phyloP scores from a whole-genome alignment of 371 early-diverging fungal species.

The Mortierella sp. region DNA sequence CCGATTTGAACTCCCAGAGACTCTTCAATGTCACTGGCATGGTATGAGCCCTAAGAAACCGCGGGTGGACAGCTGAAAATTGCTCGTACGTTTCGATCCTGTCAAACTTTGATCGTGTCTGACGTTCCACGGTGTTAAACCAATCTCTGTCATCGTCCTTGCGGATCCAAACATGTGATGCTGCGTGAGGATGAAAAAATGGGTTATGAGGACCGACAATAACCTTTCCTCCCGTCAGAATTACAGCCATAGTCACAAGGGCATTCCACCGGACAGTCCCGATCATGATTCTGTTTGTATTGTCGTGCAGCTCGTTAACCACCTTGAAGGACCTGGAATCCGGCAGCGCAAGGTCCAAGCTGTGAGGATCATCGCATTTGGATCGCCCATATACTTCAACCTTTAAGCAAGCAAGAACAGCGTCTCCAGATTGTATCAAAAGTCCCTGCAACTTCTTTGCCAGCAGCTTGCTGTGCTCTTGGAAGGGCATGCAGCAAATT shows the following conservation, averaged over 20 bases:
- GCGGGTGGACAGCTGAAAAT: constrained; percentile 6
- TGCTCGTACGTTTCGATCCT: not conserved
- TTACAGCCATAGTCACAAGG: not conserved
- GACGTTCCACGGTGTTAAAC: constrained; percentile 3
- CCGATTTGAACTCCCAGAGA: constrained; percentile 7
- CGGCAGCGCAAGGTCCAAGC: not conserved
- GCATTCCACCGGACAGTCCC: constrained; percentile 7
- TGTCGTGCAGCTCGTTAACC: not conserved
- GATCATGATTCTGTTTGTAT: not conserved
- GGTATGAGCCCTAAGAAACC: constrained; percentile 3
- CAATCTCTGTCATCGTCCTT: constrained; percentile 3
- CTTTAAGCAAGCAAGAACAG: constrained; percentile 4
- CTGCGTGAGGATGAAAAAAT: constrained; percentile 1
- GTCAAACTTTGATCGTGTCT: constrained; percentile 6
- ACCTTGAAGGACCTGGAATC: constrained; percentile 6
- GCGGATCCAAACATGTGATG: constrained; percentile 3
- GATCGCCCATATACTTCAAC: constrained; percentile 13
- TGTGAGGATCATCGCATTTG: constrained; percentile 2
- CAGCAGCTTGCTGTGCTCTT: not conserved
- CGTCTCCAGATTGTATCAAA: constrained; percentile 12
- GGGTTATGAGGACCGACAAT: constrained; percentile 6
- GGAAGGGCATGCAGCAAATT: constrained; percentile 9
- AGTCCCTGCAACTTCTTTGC: not conserved
- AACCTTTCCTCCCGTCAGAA: not conserved
- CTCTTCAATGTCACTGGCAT: constrained; percentile 10